These are phyloP conservation scores for Fusarium liriodendri DNA, from an alignment of 2,329 filamentous ascomycete genomes.

Conservation along the genomic window DNA sequence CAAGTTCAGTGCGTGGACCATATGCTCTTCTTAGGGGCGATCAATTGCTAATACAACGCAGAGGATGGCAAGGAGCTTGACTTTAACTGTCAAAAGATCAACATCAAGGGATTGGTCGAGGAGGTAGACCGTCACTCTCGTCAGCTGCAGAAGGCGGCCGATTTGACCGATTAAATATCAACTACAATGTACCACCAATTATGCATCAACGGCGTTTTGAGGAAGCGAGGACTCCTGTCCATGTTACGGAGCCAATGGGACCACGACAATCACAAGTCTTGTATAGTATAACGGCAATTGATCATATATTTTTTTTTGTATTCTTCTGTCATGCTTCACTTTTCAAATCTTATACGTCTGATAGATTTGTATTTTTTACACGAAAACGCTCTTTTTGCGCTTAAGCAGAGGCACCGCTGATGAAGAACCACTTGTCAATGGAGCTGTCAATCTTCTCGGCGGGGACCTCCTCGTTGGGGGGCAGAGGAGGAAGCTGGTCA, in stretches of 20 bases:
- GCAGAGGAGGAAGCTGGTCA: slow-evolving; percentile 80
- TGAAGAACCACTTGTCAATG: slow-evolving; percentile 99
- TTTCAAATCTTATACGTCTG: slow-evolving; percentile 29
- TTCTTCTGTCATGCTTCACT: slow-evolving; percentile 30
- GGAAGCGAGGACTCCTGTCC: slow-evolving; percentile 37
- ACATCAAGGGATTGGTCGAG: slow-evolving; percentile 86
- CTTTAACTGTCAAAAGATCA: slow-evolving; percentile 82
- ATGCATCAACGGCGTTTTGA: slow-evolving; percentile 50
- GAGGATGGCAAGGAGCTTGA: slow-evolving; percentile 94
- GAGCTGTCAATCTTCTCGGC: slow-evolving; percentile 93
- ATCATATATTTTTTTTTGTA: slow-evolving; percentile 33
- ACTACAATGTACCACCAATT: slow-evolving; percentile 42
- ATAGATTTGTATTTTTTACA: slow-evolving; percentile 25
- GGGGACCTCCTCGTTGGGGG: slow-evolving; percentile 80
- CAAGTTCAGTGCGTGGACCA: slow-evolving; percentile 80
- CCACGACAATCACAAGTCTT: slow-evolving; percentile 36
- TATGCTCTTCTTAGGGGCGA: not conserved
- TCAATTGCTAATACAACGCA: slow-evolving; percentile 52
- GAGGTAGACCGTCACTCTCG: slow-evolving; percentile 93
- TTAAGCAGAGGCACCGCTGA: slow-evolving; percentile 92
- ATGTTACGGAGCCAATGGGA: slow-evolving; percentile 29
- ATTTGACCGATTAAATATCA: slow-evolving; percentile 66
- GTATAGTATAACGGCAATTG: slow-evolving; percentile 43
- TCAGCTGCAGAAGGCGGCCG: slow-evolving; percentile 82
- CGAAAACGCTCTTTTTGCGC: slow-evolving; percentile 30